Base-by-base conservation (phyloP, 768 basidiomycete species). In the Rhizopogon rudus region DNA sequence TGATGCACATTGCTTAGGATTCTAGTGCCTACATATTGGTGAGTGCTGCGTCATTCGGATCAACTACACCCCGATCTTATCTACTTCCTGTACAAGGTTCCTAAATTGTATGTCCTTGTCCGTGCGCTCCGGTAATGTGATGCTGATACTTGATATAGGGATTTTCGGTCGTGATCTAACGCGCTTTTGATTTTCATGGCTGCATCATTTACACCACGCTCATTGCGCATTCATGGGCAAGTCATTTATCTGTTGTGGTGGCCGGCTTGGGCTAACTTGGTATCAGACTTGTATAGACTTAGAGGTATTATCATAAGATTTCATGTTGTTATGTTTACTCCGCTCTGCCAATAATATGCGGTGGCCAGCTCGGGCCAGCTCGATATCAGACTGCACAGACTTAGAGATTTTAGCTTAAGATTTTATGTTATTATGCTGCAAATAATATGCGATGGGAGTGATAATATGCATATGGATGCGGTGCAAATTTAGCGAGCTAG, bases 121-220 rank as follows among this genome's bases (percentile, higher is more conserved):
- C 52, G 57, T 39, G 31, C 10, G 45, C 13, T 28, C 6, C 51
- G 55, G 57, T 20, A 51, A 63, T 55, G 57, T 61, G 45, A 44
- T 40, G 53, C 48, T 59, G 16, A 66, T 58, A 52, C 33, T 51
- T 33, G 40, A 52, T 28, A 43, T 61, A 86, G 84, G 84, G 87
- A 85, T 88, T 45, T 87, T 88, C 67, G 87, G 87, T 6, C 81
- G 87, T 28, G 87, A 90, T 65, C 67, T 89, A 55, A 85, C 81
- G 20, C 80, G 85, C 13, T 87, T 89, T 65, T 88, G 68, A 77
- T 49, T 25, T 48, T 22, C 35, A 37, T 49, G 8, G 35, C 20
- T 49, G 14, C 48, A 35, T 35, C 48, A 37, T 14, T n/a, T 9
- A 35, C 31, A 16, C 33, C 48, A 49, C 48, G 20, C 35, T 49